These are phyloP conservation scores for Fusarium albidum DNA, from an alignment of 2,329 filamentous ascomycete genomes.

Conservation along the genomic window DNA sequence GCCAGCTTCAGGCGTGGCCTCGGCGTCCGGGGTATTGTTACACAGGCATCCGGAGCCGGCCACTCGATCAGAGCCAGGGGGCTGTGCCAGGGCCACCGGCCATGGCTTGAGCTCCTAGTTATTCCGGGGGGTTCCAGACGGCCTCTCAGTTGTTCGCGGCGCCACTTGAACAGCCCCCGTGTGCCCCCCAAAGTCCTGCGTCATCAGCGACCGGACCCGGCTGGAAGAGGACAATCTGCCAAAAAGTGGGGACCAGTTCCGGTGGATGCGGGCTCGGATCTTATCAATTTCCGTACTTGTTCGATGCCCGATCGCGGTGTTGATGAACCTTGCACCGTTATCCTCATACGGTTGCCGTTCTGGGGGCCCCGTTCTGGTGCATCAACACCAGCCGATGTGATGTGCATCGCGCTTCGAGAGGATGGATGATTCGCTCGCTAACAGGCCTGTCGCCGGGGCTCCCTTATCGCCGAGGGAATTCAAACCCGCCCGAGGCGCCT, in stretches of 20 bases:
- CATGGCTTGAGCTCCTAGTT: too few species aligned
- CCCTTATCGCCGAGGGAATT: background rate
- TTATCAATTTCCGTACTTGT: conserved; percentile 1
- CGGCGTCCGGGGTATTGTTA: conserved; percentile 4
- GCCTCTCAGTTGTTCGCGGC: background rate
- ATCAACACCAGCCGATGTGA: conserved; percentile 3
- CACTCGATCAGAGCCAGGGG: conserved; percentile 1
- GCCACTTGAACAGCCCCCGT: background rate
- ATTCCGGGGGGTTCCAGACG: background rate
- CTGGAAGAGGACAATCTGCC: conserved; percentile 3
- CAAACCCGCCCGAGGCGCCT: background rate
- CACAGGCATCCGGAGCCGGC: conserved; percentile 10
- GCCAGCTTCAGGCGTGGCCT: background rate
- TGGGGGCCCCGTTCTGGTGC: background rate
- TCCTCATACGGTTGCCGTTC: background rate
- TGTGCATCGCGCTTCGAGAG: background rate
- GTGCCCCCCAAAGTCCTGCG: background rate
- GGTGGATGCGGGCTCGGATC: conserved; percentile 14
- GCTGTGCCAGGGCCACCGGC: background rate
- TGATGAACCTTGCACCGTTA: conserved; percentile 2
- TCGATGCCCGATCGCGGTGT: background rate
- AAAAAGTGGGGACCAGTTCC: conserved; percentile 3
- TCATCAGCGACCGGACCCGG: background rate
- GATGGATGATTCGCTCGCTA: conserved; percentile 1
- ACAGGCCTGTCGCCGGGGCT: background rate